phyloP scores from a whole-genome alignment of 305 asterid species.

The Fraxinus velutina region DNA sequence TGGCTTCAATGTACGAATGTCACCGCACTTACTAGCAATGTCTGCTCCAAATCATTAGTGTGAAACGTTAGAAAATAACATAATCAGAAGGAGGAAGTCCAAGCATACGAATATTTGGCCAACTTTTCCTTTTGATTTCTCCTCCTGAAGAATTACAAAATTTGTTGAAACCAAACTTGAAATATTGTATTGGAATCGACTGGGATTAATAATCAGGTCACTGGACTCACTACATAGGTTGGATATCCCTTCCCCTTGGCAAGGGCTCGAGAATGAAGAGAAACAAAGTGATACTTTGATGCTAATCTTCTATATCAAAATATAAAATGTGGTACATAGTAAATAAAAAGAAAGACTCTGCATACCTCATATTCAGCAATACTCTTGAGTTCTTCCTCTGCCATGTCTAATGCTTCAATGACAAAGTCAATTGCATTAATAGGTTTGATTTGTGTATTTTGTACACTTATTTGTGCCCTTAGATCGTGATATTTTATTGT shows the following conservation, averaged over 20 bases:
- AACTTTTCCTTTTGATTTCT: conserved; percentile 52
- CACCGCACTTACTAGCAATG: conserved; percentile 27
- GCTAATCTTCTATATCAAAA: background rate
- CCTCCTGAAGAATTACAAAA: conserved; percentile 51
- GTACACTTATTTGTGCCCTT: too few species aligned
- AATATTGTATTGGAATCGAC: background rate
- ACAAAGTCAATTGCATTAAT: conserved; percentile 79
- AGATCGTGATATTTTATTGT: too few species aligned
- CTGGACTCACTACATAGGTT: background rate
- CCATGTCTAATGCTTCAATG: conserved; percentile 78
- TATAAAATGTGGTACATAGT: background rate
- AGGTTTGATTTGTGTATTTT: too few species aligned
- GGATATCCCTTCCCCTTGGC: background rate
- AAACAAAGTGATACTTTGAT: background rate
- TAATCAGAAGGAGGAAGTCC: conserved; percentile 74
- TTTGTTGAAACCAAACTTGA: background rate
- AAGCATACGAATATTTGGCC: conserved; percentile 69
- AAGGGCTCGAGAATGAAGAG: background rate
- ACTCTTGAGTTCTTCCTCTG: conserved; percentile 73
- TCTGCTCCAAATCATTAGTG: conserved; percentile 88
- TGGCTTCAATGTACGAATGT: background rate
- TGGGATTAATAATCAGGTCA: background rate
- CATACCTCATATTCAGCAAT: conserved; percentile 70
- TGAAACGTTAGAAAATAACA: conserved; percentile 65
- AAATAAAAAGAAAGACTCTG: background rate